Base-by-base conservation (phyloP, 805 yeast genomes). In the Cyberlindnera lachancei region DNA sequence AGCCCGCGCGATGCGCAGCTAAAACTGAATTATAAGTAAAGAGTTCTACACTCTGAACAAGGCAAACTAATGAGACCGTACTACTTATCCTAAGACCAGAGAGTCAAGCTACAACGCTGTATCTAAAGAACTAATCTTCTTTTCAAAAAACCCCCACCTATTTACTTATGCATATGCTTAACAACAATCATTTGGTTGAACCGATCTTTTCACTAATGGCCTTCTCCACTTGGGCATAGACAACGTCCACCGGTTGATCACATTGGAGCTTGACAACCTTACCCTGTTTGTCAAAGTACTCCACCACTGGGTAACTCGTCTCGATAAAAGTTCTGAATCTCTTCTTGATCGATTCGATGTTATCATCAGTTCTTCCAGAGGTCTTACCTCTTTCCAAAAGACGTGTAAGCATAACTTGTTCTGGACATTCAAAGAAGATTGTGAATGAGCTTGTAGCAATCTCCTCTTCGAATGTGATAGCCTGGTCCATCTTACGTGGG, bases 401-500 rank as follows among this genome's bases (percentile, higher is more conserved):
- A 56, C 98, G 77, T 43, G 72, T 61, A 44, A 87, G 66, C 96
- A 90, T 88, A 34, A 85, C 82, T 25, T 61, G 52, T 56, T 82
- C 92, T 1, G 90, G 84, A 56, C 94, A 83, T 43, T 82, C 87
- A 50, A 83, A 83, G 59, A 79, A 83, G 25, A 83, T 63, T 2
- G 83, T 75, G 58, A 80, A 73, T 17, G 75, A 65, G 41, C 84
- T 79, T 56, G 68, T 79, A 49, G 76, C 92, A 47, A 77, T 67
- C 52, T 74, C 64, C 24, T 81, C 75, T 61, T 90, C 97, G 55
- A 90, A 90, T n/a, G 90, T 82, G 25, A 81, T 38, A 1, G 97
- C 97, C 64, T 90, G 98, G 60, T 92, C 97, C 96, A 92, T 90
- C 56, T 88, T 86, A 56, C 97, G 74, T 30, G 98, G 98, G 71